Evolutionary conservation across 805 yeast genomes (phyloP).

Genomic region (Nakazawaea siamensis): DNA sequence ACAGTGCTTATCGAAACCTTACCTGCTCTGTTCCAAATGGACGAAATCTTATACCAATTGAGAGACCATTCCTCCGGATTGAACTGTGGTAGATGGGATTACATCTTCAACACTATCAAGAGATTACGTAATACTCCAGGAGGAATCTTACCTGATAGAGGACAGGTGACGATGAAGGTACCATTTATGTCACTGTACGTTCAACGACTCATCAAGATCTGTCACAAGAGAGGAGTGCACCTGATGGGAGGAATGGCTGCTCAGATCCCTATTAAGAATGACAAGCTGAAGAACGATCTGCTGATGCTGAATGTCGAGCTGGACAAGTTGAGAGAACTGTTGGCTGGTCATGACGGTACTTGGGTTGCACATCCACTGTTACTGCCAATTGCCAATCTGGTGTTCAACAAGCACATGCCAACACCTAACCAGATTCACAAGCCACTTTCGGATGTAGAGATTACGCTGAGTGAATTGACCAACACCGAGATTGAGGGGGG

Average conservation of each 20-base stretch:
- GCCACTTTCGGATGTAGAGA: constrained; percentile 14
- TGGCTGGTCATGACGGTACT: constrained; percentile 79
- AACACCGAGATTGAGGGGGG: constrained; percentile 58
- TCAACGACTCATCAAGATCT: constrained; percentile 59
- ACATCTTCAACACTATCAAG: constrained; percentile 75
- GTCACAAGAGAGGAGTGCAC: constrained; percentile 74
- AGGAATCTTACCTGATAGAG: constrained; percentile 70
- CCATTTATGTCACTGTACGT: constrained; percentile 80
- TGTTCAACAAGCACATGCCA: constrained; percentile 70
- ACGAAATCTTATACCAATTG: constrained; percentile 71
- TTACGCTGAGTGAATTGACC: constrained; percentile 50
- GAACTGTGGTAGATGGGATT: constrained; percentile 89
- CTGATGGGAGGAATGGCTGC: constrained; percentile 94
- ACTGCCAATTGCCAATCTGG: constrained; percentile 63
- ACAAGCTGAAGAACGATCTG: constrained; percentile 44
- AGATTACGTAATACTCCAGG: constrained; percentile 60
- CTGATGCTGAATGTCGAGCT: constrained; percentile 68
- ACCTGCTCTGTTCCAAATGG: constrained; percentile 84
- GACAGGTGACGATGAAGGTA: constrained; percentile 70
- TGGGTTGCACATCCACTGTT: constrained; percentile 89
- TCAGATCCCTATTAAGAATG: constrained; percentile 72
- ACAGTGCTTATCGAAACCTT: constrained; percentile 77
- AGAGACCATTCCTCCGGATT: constrained; percentile 73
- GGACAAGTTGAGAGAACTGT: constrained; percentile 71
- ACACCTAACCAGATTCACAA: constrained; percentile 67